These are phyloP conservation scores for Yamadazyma diddensiae DNA, from an alignment of 1,139 yeast genomes.

Conservation along the genomic window DNA sequence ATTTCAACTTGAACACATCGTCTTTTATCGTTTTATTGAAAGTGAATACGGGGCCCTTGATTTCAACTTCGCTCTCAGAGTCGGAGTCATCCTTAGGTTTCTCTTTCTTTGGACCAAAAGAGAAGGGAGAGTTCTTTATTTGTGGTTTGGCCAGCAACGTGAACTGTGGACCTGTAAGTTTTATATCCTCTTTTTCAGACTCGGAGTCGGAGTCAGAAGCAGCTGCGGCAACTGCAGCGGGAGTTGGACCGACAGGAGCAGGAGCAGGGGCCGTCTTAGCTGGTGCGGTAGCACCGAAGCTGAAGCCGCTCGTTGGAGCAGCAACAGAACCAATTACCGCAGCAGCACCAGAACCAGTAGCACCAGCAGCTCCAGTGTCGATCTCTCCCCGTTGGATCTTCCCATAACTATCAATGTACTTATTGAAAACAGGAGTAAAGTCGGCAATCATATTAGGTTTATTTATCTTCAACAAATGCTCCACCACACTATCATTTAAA, in stretches of 20 bases:
- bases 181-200: constrained; percentile 38
- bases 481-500: constrained; percentile 62
- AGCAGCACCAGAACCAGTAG: neutral
- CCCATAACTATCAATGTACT: constrained; percentile 57
- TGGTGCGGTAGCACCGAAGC: too few relatives aligned
- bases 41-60: constrained; percentile 65
- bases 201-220: constrained; percentile 33
- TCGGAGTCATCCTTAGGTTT: constrained; percentile 31
- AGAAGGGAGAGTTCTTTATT: constrained; percentile 56
- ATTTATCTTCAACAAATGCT: constrained; percentile 44
- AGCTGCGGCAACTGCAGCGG: constrained; percentile 4
- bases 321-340: neutral
- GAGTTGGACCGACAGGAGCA: constrained; percentile 6
- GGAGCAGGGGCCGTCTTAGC: constrained; percentile 1
- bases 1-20: constrained; percentile 44
- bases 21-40: constrained; percentile 48
- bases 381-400: constrained; percentile 26
- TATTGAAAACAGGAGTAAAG: constrained; percentile 53
- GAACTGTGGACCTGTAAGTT: constrained; percentile 66
- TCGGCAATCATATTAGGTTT: constrained; percentile 52
- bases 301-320: too few relatives aligned
- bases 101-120: constrained; percentile 46
- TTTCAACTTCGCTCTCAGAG: constrained; percentile 50
- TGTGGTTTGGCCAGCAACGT: constrained; percentile 52
- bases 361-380: neutral